A percentile compares a stretch with the other conserved stretches of the same genome.
Conservation (phyloP, 2,329 filamentous ascomycete species). For the Dactylellina parvicollis region DNA sequence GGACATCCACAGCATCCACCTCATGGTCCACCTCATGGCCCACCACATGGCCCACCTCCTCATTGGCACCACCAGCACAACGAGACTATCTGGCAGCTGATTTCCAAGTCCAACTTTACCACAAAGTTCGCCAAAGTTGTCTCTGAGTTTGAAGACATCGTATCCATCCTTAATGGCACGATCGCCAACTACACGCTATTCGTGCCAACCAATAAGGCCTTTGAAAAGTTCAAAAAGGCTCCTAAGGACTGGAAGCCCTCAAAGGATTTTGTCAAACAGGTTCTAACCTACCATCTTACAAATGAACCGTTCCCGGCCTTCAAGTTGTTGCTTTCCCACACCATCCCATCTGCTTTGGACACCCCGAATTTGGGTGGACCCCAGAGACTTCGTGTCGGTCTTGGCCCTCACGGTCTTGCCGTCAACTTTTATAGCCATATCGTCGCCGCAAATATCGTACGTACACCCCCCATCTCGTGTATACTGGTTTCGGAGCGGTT, state of each 20-base stretch:
- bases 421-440: conserved; percentile 82
- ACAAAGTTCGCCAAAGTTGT: conserved; percentile 80
- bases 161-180: conserved; percentile 78
- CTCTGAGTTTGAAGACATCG: conserved; percentile 75
- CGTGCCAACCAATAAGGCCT: conserved; percentile 79
- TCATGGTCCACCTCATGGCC: conserved; percentile 8
- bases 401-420: conserved; percentile 71
- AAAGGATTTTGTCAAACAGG: conserved; percentile 74
- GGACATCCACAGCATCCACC: conserved; percentile 6
- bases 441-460: conserved; percentile 75
- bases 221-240: conserved; percentile 71
- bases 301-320: conserved; percentile 73
- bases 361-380: conserved; percentile 63
- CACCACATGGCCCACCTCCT: conserved; percentile 26
- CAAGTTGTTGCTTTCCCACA: conserved; percentile 75
- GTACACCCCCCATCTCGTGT: conserved; percentile 57
- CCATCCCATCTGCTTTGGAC: conserved; percentile 75
- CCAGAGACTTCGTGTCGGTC: conserved; percentile 77
- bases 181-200: conserved; percentile 81
- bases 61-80: conserved; percentile 63
- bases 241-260: conserved; percentile 68
- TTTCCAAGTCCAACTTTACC: conserved; percentile 78
- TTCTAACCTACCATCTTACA: conserved; percentile 80
- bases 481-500: neutral
- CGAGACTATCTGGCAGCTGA: conserved; percentile 80